Conservation (phyloP, 2,329 filamentous ascomycete species). For the Basipetospora chlamydospora region DNA sequence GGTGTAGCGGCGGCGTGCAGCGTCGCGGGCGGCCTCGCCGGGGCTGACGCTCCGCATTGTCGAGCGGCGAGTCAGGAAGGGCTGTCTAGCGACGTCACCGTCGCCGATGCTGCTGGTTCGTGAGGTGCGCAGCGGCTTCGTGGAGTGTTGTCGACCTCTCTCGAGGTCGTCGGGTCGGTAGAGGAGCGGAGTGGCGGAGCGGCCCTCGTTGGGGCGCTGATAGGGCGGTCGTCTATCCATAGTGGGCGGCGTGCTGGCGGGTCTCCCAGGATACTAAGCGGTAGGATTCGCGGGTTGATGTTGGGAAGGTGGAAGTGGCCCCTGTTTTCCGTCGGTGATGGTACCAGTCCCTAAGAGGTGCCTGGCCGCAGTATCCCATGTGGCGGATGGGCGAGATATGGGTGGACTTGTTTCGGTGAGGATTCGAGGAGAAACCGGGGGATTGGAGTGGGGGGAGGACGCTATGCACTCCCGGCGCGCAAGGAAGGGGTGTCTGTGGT, state of each 20-base stretch:
- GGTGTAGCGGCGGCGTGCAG: slow-evolving; percentile 67
- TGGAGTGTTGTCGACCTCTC: not conserved
- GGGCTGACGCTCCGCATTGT: slow-evolving; percentile 69
- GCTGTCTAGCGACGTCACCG: not conserved
- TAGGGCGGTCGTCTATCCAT: slow-evolving; percentile 23
- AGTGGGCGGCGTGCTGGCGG: not conserved
- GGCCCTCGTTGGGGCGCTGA: slow-evolving; percentile 30
- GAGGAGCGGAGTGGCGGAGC: slow-evolving; percentile 27
- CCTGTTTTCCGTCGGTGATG: slow-evolving; percentile 2
- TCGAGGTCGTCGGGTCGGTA: slow-evolving; percentile 18
- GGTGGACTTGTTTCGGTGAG: not conserved
- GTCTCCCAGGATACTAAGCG: too few relatives aligned
- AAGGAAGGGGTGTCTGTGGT: too few relatives aligned
- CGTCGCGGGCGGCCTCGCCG: slow-evolving; percentile 24
- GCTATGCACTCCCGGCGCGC: too few relatives aligned
- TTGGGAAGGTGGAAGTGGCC: too few relatives aligned
- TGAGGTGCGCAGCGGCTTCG: not conserved
- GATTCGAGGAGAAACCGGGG: too few relatives aligned
- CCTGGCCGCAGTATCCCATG: slow-evolving; percentile 1
- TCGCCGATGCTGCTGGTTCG: not conserved
- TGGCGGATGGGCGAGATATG: not conserved
- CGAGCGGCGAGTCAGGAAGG: slow-evolving; percentile 28
- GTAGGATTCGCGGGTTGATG: too few relatives aligned
- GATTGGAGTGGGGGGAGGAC: too few relatives aligned
- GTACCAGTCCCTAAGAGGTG: slow-evolving; percentile 1